Evolutionary conservation across 768 basidiomycete genomes (phyloP), one percentile per base, ranked within the genome.

Genomic region (Russula dissimulans): DNA sequence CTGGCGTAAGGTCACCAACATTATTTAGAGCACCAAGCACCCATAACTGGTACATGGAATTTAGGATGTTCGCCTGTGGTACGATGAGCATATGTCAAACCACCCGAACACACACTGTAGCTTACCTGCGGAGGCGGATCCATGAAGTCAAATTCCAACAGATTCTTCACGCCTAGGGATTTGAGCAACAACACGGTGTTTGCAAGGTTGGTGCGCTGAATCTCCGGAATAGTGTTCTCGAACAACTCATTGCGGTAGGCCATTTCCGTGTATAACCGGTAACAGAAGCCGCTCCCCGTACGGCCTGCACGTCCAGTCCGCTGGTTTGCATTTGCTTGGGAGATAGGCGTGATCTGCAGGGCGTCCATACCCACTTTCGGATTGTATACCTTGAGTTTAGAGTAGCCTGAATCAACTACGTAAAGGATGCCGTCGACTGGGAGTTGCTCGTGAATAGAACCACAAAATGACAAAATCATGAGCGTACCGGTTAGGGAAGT

Each of bases 21-120:
- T 97, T 99, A 76, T 98, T 92, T 29, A 99, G 79, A 8, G 97
- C 97, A 39, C 95, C 95, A 36, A 99, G 86, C 3, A 97, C 95
- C 97, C 97, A 99, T 39, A 99, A 84, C 71, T 98, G 97, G 71
- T 97, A 99, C 94, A 97, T 97, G 6, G 95, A 98, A 71, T 98
- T 97, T 46, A 99, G 78, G 67, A 98, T 99, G 70, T 97, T 97
- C 55, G 91, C 91, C 87, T 94, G 64, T 14, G 39, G 7, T 29
- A 51, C 15, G 3, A 39, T 44, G 56, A 67, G 56, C 64, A 32
- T 48, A 17, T 45, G 31, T n/a, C 0, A 38, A 18, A 9, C 12
- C 32, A 29, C 38, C 18, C 10, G 5, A 38, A 52, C 11, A 12
- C 10, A 1, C 34, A 18, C 15, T 42, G 42, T 34, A 15, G 44